A percentile compares a stretch with the other conserved stretches of the same genome.
Evolutionary conservation across 257 asterid species (phyloP).

Genomic region (Orobanche coerulescens): DNA sequence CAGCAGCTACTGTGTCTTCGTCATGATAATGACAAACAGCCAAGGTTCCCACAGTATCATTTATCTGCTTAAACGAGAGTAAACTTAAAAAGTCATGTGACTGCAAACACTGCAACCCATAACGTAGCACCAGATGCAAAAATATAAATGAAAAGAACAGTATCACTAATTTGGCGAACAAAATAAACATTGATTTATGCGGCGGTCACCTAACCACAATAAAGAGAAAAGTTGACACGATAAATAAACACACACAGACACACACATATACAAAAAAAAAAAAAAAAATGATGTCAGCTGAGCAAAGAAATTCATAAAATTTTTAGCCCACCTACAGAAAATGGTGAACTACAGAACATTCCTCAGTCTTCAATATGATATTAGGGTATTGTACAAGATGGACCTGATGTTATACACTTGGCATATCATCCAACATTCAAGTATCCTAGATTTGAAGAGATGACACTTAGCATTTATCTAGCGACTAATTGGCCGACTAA

Average conservation of each 20-base stretch:
- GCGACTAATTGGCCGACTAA: no score
- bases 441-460: no score
- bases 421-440: no score
- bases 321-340: background rate
- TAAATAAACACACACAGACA: background rate
- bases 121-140: background rate
- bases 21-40: constrained; percentile 75
- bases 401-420: no score
- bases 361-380: background rate
- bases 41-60: constrained; percentile 81
- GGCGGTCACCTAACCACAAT: background rate
- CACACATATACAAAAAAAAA: no score
- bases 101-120: background rate
- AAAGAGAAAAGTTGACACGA: background rate
- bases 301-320: background rate
- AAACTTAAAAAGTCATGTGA: background rate
- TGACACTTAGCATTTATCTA: no score
- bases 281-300: background rate
- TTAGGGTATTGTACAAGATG: no score
- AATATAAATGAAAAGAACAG: background rate
- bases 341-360: background rate
- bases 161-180: background rate
- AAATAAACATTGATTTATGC: background rate
- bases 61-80: constrained; percentile 41
- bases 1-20: constrained; percentile 83